Conservation (phyloP, 192 early-diverging fungal species). For the Mortierella alpina region DNA sequence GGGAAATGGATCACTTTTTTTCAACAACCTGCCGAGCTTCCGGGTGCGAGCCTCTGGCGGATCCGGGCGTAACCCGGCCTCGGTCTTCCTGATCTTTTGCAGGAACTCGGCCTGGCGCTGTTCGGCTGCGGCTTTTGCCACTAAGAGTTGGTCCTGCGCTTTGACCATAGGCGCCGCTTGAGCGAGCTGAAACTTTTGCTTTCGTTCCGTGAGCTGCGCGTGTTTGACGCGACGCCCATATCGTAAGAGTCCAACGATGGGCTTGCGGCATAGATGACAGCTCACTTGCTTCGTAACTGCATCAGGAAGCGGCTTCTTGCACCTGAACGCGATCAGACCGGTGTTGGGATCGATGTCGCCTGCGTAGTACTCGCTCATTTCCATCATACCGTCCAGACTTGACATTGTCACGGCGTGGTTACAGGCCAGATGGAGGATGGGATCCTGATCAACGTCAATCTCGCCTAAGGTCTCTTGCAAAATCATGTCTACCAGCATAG, state of each 20-base stretch:
- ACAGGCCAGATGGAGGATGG: constrained; percentile 61
- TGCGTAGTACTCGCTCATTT: constrained; percentile 55
- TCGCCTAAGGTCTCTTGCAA: constrained; percentile 49
- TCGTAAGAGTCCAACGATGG: constrained; percentile 46
- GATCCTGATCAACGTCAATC: constrained; percentile 55
- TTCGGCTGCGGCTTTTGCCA: not conserved
- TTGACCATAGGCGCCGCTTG: constrained; percentile 2
- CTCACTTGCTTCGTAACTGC: constrained; percentile 21
- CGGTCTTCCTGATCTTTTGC: not conserved
- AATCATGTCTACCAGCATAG: constrained; percentile 39
- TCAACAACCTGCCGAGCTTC: constrained; percentile 4
- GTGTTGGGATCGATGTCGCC: not conserved
- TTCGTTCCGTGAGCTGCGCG: constrained; percentile 31
- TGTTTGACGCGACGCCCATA: constrained; percentile 54
- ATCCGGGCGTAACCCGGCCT: not conserved
- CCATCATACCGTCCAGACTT: constrained; percentile 62
- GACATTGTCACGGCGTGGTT: constrained; percentile 64
- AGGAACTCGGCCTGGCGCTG: not conserved
- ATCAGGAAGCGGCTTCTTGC: constrained; percentile 19
- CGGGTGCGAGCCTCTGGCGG: not conserved
- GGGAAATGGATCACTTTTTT: not conserved
- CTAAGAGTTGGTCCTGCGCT: not conserved
- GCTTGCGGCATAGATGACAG: constrained; percentile 59
- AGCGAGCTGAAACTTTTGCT: constrained; percentile 22
- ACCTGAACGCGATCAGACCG: constrained; percentile 2